Base-by-base conservation (phyloP, 2,329 filamentous ascomycete genomes). In the Lojkania enalia region DNA sequence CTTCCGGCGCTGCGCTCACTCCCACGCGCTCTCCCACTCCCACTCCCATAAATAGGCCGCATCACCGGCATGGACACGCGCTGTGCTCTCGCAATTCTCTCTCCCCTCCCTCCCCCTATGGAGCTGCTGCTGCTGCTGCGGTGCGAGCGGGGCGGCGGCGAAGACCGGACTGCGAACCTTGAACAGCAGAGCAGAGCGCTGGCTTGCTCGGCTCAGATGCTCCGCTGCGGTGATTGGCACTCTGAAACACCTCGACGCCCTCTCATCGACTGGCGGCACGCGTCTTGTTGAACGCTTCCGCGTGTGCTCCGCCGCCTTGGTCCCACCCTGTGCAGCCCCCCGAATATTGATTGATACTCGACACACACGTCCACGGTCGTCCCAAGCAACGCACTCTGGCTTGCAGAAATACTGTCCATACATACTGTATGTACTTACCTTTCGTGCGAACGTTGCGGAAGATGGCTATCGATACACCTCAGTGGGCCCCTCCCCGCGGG, bases 161-260 rank as follows among this genome's bases (percentile, higher is more conserved):
- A n/a, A n/a, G n/a, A n/a, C n/a, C n/a, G n/a, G n/a, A n/a, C n/a
- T n/a, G n/a, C n/a, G n/a, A n/a, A n/a, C n/a, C n/a, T n/a, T n/a
- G n/a, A 7, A n/a, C 23, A 27, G 23, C 7, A n/a, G 23, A 27
- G 23, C 30, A 9, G 30, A 9, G 9, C 6, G 49, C 46, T 49
- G 49, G 35, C 36, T 29, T 56, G 57, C 57, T 55, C 53, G 54
- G 57, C 47, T 51, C 35, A 46, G 41, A 20, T 44, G 51, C 46
- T 47, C 44, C 42, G 48, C 53, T 44, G 48, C 44, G 42, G 44
- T 52, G 55, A 55, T 59, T 63, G 54, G 47, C 57, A 55, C 32
- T 57, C 57, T 64, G 64, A 63, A 67, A 66, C 63, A 55, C 43
- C 39, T 38, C 16, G 50, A 32, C 48, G 54, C 42, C 54, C 53